Evolutionary conservation across 2,329 filamentous ascomycete species (phyloP).

Genomic region (Elsinoe arachidis): DNA sequence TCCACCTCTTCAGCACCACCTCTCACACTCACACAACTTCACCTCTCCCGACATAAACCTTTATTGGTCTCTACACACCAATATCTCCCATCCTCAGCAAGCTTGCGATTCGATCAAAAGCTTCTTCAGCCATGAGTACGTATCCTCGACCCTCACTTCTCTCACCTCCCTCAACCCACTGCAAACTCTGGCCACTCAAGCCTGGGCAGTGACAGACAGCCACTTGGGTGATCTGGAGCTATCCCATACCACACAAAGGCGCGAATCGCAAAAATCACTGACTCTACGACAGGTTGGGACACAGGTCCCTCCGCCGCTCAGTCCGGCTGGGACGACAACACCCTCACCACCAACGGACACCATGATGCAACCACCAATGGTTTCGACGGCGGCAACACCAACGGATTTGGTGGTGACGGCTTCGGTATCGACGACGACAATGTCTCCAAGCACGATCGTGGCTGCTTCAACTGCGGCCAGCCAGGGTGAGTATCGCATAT

Average conservation of each 20-base stretch:
- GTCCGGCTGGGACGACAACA: neutral
- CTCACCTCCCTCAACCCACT: neutral
- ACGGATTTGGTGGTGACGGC: neutral
- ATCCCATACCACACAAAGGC: too few relatives aligned
- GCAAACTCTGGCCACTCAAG: neutral
- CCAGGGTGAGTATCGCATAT: conserved; percentile 32
- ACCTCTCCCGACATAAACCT: neutral
- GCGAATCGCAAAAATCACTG: neutral
- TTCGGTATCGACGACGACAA: conserved; percentile 1
- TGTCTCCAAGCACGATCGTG: conserved; percentile 33
- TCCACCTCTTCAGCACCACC: neutral
- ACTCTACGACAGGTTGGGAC: neutral
- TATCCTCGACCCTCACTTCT: neutral
- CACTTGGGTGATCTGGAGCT: too few relatives aligned
- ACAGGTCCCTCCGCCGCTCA: neutral
- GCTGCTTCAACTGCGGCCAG: conserved; percentile 54
- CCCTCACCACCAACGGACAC: too few relatives aligned
- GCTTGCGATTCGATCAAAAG: neutral
- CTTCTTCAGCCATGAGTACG: neutral
- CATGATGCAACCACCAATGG: neutral
- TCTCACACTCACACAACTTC: neutral
- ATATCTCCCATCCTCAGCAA: neutral
- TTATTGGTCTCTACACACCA: neutral
- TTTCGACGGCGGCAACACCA: neutral
- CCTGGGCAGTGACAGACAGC: neutral